Percentiles rank a stretch among this genome's conserved stretches.
Evolutionary conservation across 2,329 filamentous ascomycete species (phyloP).

Genomic region (Aspergillus sp.): DNA sequence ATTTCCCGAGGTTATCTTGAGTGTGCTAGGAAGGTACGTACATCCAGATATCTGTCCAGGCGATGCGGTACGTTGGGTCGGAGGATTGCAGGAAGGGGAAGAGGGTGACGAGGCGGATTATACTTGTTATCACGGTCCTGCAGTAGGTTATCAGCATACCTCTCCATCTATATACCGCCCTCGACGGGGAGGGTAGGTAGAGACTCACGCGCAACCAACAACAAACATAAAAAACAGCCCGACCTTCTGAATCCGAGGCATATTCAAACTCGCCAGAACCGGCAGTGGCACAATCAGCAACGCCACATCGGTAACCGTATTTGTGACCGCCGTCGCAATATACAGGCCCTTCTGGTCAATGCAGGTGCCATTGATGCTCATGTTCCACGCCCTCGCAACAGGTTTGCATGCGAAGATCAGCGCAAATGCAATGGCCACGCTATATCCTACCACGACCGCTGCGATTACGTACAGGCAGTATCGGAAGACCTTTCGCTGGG

Average conservation of each 20-base stretch:
- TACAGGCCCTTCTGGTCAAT: slow-evolving; percentile 18
- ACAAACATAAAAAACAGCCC: slow-evolving; percentile 19
- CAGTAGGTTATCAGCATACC: not conserved
- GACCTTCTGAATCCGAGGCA: slow-evolving; percentile 19
- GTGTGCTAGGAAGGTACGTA: slow-evolving; percentile 14
- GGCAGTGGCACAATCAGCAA: slow-evolving; percentile 23
- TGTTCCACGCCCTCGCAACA: slow-evolving; percentile 22
- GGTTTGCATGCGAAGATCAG: slow-evolving; percentile 25
- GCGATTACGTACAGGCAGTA: slow-evolving; percentile 17
- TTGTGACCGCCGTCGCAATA: slow-evolving; percentile 22
- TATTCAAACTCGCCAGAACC: slow-evolving; percentile 13
- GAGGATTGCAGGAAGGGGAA: slow-evolving; percentile 19
- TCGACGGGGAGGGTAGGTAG: no score
- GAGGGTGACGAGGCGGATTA: slow-evolving; percentile 24
- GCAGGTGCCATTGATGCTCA: slow-evolving; percentile 12
- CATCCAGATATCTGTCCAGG: slow-evolving; percentile 8
- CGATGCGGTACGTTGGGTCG: slow-evolving; percentile 20
- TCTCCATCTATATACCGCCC: not conserved
- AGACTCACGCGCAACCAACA: slow-evolving; percentile 19
- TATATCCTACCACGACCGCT: slow-evolving; percentile 20
- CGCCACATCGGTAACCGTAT: slow-evolving; percentile 23
- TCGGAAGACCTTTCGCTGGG: slow-evolving; percentile 10
- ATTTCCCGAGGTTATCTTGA: not conserved
- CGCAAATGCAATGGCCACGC: slow-evolving; percentile 20
- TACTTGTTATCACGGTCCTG: slow-evolving; percentile 24